Conservation (phyloP, 805 yeast species). For the Phaffomyces opuntiae region DNA sequence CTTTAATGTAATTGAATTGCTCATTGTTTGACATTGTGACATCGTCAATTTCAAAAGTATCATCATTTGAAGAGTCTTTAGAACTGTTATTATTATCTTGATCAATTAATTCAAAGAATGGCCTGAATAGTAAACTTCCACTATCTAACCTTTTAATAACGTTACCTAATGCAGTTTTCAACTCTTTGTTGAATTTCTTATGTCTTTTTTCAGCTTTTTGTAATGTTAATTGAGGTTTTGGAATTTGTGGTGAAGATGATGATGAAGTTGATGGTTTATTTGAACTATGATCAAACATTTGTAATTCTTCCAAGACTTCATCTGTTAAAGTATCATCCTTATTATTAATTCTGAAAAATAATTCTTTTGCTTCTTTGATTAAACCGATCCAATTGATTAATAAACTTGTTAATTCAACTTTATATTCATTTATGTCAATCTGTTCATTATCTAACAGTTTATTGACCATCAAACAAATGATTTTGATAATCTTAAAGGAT, state of each 20-base stretch:
- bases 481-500: slow-evolving; percentile 35
- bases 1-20: slow-evolving; percentile 9
- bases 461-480: slow-evolving; percentile 58
- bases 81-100: slow-evolving; percentile 1
- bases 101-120: slow-evolving; percentile 22
- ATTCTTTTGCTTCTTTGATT: slow-evolving; percentile 53
- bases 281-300: not conserved
- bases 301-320: slow-evolving; percentile 3
- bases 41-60: not conserved
- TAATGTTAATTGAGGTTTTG: slow-evolving; percentile 1
- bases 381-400: slow-evolving; percentile 60
- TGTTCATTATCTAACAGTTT: slow-evolving; percentile 40
- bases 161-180: slow-evolving; percentile 18
- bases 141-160: slow-evolving; percentile 21
- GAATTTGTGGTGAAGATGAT: not conserved
- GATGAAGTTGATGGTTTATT: not conserved
- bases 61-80: not conserved
- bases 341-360: slow-evolving; percentile 38
- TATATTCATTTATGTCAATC: slow-evolving; percentile 44
- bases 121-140: slow-evolving; percentile 19
- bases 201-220: slow-evolving; percentile 5
- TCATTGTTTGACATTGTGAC: not conserved
- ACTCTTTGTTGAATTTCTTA: slow-evolving; percentile 17
- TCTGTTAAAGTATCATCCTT: slow-evolving; percentile 3
- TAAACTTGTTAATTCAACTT: slow-evolving; percentile 52